phyloP scores from a whole-genome alignment of 345 rosid genomes.

The Salix exigua region DNA sequence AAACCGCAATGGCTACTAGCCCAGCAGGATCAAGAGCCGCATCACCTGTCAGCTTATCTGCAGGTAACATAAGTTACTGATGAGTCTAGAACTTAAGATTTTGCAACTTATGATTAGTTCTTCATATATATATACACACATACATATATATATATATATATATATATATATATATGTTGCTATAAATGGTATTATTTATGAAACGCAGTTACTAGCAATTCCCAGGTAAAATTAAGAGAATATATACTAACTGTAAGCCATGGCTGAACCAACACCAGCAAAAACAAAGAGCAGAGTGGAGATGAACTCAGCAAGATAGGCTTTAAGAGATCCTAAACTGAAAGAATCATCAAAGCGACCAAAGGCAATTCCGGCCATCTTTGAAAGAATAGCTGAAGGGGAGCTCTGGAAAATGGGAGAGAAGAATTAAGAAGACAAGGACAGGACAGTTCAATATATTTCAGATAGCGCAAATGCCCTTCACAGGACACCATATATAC shows the following conservation, averaged over 20 bases:
- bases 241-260: conserved; percentile 57
- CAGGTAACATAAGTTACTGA: not conserved
- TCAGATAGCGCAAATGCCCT: conserved; percentile 9
- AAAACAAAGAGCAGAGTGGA: conserved; percentile 91
- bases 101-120: no score
- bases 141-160: no score
- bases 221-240: not conserved
- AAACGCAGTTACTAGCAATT: no score
- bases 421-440: not conserved
- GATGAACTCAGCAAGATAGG: conserved; percentile 89
- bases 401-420: not conserved
- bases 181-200: no score
- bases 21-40: conserved; percentile 87
- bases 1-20: conserved; percentile 74
- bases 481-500: not conserved
- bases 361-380: conserved; percentile 55
- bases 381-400: not conserved
- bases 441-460: not conserved
- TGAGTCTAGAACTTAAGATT: not conserved
- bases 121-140: no score
- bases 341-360: conserved; percentile 85
- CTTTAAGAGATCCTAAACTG: conserved; percentile 70
- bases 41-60: conserved; percentile 70
- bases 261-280: conserved; percentile 93
- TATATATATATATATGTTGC: no score